Conservation (phyloP, 1,284 basidiomycete genomes). For the Omphalotus olearius region DNA sequence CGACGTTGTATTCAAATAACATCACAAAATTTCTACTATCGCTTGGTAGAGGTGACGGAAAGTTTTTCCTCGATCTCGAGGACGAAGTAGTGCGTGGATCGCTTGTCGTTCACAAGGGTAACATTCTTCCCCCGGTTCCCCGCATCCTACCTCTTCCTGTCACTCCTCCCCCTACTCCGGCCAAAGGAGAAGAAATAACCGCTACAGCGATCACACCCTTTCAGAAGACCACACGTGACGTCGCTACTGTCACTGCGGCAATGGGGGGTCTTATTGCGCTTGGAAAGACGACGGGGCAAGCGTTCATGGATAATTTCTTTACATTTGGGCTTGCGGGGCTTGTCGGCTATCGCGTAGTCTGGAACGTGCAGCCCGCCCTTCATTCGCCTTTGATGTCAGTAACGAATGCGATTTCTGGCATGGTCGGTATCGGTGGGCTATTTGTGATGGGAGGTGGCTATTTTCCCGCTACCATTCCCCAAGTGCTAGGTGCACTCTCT, state of each 20-base stretch:
- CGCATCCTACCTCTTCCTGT: constrained; percentile 59
- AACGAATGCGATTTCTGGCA: constrained; percentile 75
- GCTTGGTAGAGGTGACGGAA: constrained; percentile 60
- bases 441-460: constrained; percentile 88
- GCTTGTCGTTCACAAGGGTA: constrained; percentile 68
- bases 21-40: constrained; percentile 85
- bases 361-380: constrained; percentile 81
- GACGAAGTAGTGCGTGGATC: constrained; percentile 84
- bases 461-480: constrained; percentile 75
- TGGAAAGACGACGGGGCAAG: constrained; percentile 72
- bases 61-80: constrained; percentile 63
- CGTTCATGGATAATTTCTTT: constrained; percentile 84
- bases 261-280: constrained; percentile 70
- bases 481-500: constrained; percentile 71
- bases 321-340: constrained; percentile 80
- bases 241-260: constrained; percentile 65
- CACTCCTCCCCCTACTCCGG: constrained; percentile 42
- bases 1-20: constrained; percentile 85
- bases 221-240: constrained; percentile 74
- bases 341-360: constrained; percentile 83
- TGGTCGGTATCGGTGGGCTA: constrained; percentile 78
- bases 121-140: constrained; percentile 61
- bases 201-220: constrained; percentile 72
- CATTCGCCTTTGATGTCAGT: constrained; percentile 86
- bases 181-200: constrained; percentile 47